phyloP scores from a whole-genome alignment of 2,329 filamentous ascomycete species.

The Venturiaceae sp. region DNA sequence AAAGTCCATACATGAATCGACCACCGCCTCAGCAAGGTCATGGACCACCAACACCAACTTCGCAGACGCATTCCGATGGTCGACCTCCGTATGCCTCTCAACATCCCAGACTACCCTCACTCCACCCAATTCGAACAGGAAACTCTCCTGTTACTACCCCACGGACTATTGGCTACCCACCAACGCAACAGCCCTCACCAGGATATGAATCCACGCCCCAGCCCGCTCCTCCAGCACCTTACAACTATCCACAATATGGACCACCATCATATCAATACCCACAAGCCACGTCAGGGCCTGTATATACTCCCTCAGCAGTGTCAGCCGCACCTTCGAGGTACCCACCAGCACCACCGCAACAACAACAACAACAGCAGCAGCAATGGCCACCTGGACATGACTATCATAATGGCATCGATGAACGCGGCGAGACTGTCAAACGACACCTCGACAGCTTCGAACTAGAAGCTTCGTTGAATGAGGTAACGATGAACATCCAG shows the following conservation, averaged over 20 bases:
- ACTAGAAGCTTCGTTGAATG: slow-evolving; percentile 41
- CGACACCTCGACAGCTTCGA: slow-evolving; percentile 55
- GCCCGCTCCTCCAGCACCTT: neutral
- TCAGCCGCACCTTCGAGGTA: neutral
- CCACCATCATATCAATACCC: slow-evolving; percentile 4
- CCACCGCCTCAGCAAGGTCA: neutral
- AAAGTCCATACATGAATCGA: slow-evolving; percentile 6
- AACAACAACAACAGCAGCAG: neutral
- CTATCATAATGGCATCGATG: neutral
- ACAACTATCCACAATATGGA: neutral
- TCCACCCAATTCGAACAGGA: slow-evolving; percentile 8
- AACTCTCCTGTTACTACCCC: neutral
- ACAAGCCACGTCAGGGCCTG: neutral
- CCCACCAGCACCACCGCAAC: neutral
- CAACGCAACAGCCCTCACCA: slow-evolving; percentile 1
- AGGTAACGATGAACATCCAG: slow-evolving; percentile 23
- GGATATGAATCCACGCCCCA: slow-evolving; percentile 4
- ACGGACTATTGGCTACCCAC: neutral
- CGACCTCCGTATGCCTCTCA: neutral
- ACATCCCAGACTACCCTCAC: slow-evolving; percentile 4
- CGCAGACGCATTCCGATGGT: neutral
- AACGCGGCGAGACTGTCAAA: slow-evolving; percentile 43
- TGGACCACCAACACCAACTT: neutral
- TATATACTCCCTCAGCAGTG: neutral
- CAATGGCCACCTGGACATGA: neutral